Conservation (phyloP, 2,329 filamentous ascomycete species). For the Alternaria alternata region DNA sequence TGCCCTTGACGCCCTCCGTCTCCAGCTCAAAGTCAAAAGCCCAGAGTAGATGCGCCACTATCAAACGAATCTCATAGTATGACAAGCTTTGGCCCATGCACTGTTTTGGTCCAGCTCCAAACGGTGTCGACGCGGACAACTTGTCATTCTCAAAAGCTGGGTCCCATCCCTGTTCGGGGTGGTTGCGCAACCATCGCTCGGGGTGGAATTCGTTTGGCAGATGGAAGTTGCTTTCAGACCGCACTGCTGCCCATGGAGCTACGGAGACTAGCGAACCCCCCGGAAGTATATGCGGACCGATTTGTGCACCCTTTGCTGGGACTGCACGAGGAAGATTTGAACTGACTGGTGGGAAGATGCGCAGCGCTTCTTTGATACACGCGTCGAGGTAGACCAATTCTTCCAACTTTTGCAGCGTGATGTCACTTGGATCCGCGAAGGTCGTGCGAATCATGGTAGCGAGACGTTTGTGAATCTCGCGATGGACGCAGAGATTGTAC, state of each 20-base stretch:
- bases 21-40: not conserved
- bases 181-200: constrained; percentile 2
- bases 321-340: not conserved
- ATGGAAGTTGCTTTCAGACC: not conserved
- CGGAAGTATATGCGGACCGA: not conserved
- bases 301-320: not conserved
- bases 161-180: not conserved
- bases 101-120: not conserved
- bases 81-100: constrained; percentile 4
- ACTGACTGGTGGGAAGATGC: not conserved
- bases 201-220: not conserved
- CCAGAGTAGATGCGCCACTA: not conserved
- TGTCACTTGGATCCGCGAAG: not conserved
- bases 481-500: not conserved
- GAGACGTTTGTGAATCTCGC: not conserved
- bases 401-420: not conserved
- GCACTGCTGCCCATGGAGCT: not conserved
- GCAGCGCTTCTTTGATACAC: not conserved
- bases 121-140: not conserved
- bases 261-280: not conserved
- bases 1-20: not conserved
- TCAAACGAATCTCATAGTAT: not conserved
- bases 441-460: not conserved
- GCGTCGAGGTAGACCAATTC: not conserved
- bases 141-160: not conserved